A percentile compares a stretch with the other conserved stretches of the same genome.
Conservation (phyloP, 2,329 filamentous ascomycete genomes). For the Trichoderma sp. region DNA sequence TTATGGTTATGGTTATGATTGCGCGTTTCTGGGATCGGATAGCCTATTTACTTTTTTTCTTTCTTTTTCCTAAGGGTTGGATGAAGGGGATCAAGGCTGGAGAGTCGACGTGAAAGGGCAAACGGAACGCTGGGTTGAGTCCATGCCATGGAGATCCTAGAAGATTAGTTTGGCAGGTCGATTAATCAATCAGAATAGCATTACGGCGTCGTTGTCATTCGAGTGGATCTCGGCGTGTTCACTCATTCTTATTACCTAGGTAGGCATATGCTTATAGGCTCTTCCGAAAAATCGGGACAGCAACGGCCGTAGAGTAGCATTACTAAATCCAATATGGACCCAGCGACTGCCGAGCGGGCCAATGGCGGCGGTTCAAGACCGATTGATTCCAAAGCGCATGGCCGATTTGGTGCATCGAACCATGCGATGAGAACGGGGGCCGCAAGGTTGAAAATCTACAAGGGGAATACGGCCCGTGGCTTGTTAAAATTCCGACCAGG, state of each 20-base stretch:
- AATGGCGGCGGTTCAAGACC: neutral
- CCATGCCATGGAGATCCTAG: neutral
- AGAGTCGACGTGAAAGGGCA: neutral
- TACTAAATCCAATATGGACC: neutral
- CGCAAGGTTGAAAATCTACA: neutral
- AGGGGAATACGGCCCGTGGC: neutral
- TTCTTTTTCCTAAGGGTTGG: slow-evolving; percentile 7
- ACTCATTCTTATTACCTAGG: neutral
- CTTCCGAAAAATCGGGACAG: neutral
- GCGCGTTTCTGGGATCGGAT: neutral
- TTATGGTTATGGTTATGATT: neutral
- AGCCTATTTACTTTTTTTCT: neutral
- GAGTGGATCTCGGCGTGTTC: neutral
- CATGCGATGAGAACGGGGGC: neutral
- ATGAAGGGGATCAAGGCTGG: neutral
- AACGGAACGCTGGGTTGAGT: neutral
- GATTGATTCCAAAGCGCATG: slow-evolving; percentile 10
- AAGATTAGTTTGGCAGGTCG: neutral
- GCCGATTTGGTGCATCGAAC: neutral
- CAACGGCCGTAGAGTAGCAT: neutral
- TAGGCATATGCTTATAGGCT: neutral
- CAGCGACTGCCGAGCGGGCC: neutral
- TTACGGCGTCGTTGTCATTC: neutral
- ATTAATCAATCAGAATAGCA: neutral
- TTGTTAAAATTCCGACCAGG: neutral